Percentiles rank a stretch among this genome's conserved stretches.
phyloP scores from a whole-genome alignment of 2,329 filamentous ascomycete species.

The Ilyonectria robusta region DNA sequence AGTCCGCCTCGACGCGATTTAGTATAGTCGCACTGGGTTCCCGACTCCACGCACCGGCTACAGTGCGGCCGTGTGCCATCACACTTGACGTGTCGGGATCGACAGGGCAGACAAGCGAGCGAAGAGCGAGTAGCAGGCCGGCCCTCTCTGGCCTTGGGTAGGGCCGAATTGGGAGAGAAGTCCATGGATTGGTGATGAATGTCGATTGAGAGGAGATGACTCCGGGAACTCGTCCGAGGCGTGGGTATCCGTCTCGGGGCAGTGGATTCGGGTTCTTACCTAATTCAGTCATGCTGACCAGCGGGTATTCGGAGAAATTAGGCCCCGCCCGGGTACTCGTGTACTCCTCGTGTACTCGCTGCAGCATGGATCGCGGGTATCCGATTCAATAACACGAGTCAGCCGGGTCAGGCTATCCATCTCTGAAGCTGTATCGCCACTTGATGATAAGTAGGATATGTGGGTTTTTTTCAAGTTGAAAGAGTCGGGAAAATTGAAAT shows the following conservation, averaged over 20 bases:
- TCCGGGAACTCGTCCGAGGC: background rate
- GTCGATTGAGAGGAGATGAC: background rate
- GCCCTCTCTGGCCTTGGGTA: background rate
- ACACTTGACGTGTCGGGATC: conserved; percentile 67
- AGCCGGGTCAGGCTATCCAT: background rate
- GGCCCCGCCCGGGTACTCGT: background rate
- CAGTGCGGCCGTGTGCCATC: conserved; percentile 64
- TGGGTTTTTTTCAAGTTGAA: too few species aligned
- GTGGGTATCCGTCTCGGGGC: background rate
- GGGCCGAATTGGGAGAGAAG: background rate
- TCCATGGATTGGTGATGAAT: background rate
- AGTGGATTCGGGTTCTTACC: background rate
- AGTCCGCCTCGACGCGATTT: conserved; percentile 64
- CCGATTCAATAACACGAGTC: background rate
- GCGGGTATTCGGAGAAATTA: conserved; percentile 3
- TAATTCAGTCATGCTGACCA: background rate
- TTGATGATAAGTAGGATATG: background rate
- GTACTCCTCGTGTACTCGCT: background rate
- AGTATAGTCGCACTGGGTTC: conserved; percentile 64
- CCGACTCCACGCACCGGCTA: conserved; percentile 58
- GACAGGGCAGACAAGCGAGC: conserved; percentile 66
- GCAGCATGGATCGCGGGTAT: conserved; percentile 2
- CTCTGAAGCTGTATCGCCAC: background rate
- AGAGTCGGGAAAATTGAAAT: background rate
- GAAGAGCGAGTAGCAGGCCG: conserved; percentile 39